Percentiles rank a stretch among this genome's conserved stretches.
phyloP scores from a whole-genome alignment of 495 filamentous ascomycete species.

The Lasiosphaeris hirsuta region DNA sequence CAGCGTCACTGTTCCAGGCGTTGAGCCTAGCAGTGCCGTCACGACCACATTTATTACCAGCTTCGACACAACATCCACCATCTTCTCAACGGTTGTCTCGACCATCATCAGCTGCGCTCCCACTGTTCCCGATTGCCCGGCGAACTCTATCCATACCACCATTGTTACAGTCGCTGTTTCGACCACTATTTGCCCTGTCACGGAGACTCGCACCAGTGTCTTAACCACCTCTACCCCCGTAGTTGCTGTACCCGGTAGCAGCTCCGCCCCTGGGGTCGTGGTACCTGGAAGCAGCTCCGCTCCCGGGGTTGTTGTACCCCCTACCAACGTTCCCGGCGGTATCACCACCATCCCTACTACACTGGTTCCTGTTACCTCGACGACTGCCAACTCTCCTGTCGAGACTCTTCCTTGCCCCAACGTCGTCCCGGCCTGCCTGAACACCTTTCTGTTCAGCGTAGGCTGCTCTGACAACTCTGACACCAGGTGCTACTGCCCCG shows the following conservation, averaged over 20 bases:
- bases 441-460: conserved; percentile 79
- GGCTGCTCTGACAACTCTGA: conserved; percentile 84
- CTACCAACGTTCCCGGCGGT: conserved; percentile 8
- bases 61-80: conserved; percentile 53
- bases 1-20: conserved; percentile 18
- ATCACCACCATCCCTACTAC: conserved; percentile 28
- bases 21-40: conserved; percentile 15
- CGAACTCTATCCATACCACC: conserved; percentile 43
- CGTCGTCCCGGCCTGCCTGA: conserved; percentile 83
- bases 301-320: conserved; percentile 6
- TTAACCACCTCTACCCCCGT: conserved; percentile 10
- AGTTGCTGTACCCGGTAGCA: conserved; percentile 3
- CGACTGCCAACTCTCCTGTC: conserved; percentile 41
- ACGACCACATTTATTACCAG: conserved; percentile 31
- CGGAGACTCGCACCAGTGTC: conserved; percentile 36
- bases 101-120: conserved; percentile 60
- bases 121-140: conserved; percentile 57
- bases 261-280: neutral
- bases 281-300: conserved; percentile 10
- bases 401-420: conserved; percentile 60
- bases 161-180: conserved; percentile 59
- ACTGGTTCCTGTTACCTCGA: conserved; percentile 33
- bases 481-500: conserved; percentile 80
- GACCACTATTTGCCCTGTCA: conserved; percentile 58
- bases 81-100: conserved; percentile 56